Evolutionary conservation across 1,284 basidiomycete genomes (phyloP), one percentile per base, ranked within the genome.

Genomic region (Abortiporus biennis): DNA sequence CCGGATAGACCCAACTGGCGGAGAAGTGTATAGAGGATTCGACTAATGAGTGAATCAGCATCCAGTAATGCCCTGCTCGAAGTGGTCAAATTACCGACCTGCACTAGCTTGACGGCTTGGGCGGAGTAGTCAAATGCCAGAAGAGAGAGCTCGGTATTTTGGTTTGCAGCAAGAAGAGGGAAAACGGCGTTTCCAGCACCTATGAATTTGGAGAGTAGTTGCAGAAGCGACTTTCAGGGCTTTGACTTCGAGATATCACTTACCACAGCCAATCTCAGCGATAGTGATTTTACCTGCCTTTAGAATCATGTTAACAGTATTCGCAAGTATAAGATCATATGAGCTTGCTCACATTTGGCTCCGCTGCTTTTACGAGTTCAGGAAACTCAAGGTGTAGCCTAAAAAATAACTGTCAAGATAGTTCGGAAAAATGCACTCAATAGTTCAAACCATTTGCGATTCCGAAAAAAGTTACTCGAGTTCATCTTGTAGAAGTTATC

Each of bases 181-280:
- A 96, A 98, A 0, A 94, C 80, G 2, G 94, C 89, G 58, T 96
- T 97, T 20, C 96, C 96, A 13, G 92, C 90, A 32, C 92, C 91
- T 84, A 64, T 11, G 27, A 21, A 29, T 17, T 16, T 32, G n/a
- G 11, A 37, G 4, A 21, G 20, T 9, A 25, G 20, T 36, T 31
- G 20, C 12, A 16, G 17, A 31, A 6, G 3, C 13, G 21, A 17
- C 6, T 21, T 19, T 13, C 8, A 24, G 19, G 13, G 11, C 12
- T 11, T n/a, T n/a, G 23, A 22, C 24, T 19, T 19, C 20, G n/a
- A 12, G 9, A 11, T 4, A 29, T 32, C 17, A 48, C 71, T 52
- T 55, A 80, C 89, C 91, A 61, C 92, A 94, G 34, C 92, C 92
- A 25, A 94, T 74, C 63, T 94, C 92, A 40, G 83, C 80, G 23